Evolutionary conservation across 1,284 basidiomycete genomes (phyloP), one percentile per base, ranked within the genome.

Genomic region (Cryptococcus wingfieldii): DNA sequence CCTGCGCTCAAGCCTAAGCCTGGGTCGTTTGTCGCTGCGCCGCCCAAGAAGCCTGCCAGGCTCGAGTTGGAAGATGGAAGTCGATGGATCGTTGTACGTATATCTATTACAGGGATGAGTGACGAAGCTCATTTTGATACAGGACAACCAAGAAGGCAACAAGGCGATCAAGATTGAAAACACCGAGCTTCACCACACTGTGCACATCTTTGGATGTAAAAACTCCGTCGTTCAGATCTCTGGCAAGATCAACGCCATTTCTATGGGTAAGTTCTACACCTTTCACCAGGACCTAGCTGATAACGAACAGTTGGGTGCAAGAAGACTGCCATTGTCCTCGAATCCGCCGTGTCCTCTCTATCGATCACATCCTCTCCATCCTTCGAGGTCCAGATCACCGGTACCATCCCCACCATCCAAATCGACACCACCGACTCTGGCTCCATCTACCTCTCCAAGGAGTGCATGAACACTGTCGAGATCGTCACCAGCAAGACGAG

Each of bases 401-500:
- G 95, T 27, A 78, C 81, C 2, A 88, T 88, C 28, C 95, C 95
- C 2, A 98, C 92, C 55, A 85, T 99, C 61, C 88, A 95, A 70
- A 79, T 99, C 39, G 96, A 99, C 77, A 87, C 87, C 31, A 95
- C 90, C 39, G 96, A 98, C 77, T 90, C 89, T 16, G 96, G 95
- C 9, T 90, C 94, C 75, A 85, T 99, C 62, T 99, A 91, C 78
- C 83, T 99, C 37, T 93, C 90, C 45, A 88, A 88, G 73, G 83
- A 83, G 34, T 88, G 88, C 64, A 80, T 96, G 53, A 77, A 79
- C 47, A 60, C 60, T 10, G 82, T 85, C 3, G 95, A 98, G 78
- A 90, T 99, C 68, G 88, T 93, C 47, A 95, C 94, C 1, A 87
- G 91, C 56, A 98, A 98, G 79, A 96, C 92, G 76, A 93, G 89